phyloP scores from a whole-genome alignment of 768 basidiomycete genomes.

The Tricholoma hemisulphureum region DNA sequence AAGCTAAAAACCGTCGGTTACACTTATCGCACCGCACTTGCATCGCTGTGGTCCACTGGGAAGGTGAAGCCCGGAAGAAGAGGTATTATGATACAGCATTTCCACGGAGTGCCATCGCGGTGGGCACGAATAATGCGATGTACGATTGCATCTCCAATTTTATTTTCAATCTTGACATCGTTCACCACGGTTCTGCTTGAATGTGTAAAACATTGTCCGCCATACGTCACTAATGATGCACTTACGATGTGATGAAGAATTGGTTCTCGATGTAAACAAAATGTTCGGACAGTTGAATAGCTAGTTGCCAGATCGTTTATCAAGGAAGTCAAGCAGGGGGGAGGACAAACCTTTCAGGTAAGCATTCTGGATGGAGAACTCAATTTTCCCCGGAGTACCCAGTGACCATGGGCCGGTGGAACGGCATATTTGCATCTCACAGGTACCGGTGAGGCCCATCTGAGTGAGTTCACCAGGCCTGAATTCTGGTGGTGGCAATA shows the following conservation, averaged over 20 bases:
- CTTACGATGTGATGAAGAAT: conserved; percentile 88
- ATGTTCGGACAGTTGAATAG: conserved; percentile 91
- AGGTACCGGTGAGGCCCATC: conserved; percentile 89
- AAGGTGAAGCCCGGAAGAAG: conserved; percentile 91
- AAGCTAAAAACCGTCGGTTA: background rate
- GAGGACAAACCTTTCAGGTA: conserved; percentile 75
- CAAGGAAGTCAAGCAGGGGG: background rate
- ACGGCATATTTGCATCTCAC: conserved; percentile 95
- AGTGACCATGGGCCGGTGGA: conserved; percentile 96
- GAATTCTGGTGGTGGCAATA: conserved; percentile 92
- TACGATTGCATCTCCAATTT: conserved; percentile 92
- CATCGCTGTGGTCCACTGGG: conserved; percentile 90
- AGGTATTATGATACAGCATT: conserved; percentile 90
- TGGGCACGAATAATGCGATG: conserved; percentile 88
- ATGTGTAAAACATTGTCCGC: conserved; percentile 2
- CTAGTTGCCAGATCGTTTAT: conserved; percentile 34
- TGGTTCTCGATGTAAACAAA: conserved; percentile 99
- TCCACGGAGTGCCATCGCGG: conserved; percentile 78
- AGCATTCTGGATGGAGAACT: conserved; percentile 93
- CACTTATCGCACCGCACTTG: conserved; percentile 68
- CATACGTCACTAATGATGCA: background rate
- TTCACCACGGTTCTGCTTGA: conserved; percentile 70
- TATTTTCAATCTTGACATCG: conserved; percentile 86
- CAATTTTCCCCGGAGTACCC: conserved; percentile 80
- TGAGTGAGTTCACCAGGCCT: conserved; percentile 72